Evolutionary conservation across 1,284 basidiomycete species (phyloP).

Genomic region (Apiotrichum sp.): DNA sequence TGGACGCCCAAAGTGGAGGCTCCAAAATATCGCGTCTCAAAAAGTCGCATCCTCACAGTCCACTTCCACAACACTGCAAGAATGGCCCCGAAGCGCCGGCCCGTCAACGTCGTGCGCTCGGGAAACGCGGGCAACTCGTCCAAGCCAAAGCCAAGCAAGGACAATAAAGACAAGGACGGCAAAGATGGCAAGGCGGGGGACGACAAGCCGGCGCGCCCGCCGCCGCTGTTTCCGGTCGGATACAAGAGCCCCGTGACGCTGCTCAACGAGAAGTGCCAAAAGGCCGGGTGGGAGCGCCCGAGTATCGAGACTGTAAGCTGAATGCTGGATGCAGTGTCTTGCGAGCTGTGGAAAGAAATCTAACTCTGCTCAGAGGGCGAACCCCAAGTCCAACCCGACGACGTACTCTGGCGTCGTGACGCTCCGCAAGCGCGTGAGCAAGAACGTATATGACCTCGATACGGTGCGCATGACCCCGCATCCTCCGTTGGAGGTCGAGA

Average conservation of each 20-base stretch:
- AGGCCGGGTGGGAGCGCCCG: slow-evolving; percentile 77
- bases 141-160: slow-evolving; percentile 48
- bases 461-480: slow-evolving; percentile 66
- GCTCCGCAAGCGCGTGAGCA: slow-evolving; percentile 61
- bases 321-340: no score
- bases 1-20: not conserved
- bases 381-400: slow-evolving; percentile 50
- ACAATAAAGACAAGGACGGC: slow-evolving; percentile 11
- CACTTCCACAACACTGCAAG: not conserved
- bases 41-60: not conserved
- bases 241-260: slow-evolving; percentile 72
- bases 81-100: slow-evolving; percentile 66
- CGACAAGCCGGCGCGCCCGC: slow-evolving; percentile 33
- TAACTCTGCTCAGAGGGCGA: slow-evolving; percentile 45
- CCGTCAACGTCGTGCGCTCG: slow-evolving; percentile 62
- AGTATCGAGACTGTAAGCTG: slow-evolving; percentile 60
- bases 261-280: slow-evolving; percentile 77
- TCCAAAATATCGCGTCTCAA: not conserved
- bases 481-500: slow-evolving; percentile 58
- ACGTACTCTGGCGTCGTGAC: slow-evolving; percentile 58
- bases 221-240: slow-evolving; percentile 66
- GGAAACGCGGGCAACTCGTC: slow-evolving; percentile 79
- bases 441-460: slow-evolving; percentile 60
- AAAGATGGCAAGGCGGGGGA: slow-evolving; percentile 15
- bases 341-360: no score